Conservation (phyloP, 345 rosid genomes). For the Aethionema arabicum region DNA sequence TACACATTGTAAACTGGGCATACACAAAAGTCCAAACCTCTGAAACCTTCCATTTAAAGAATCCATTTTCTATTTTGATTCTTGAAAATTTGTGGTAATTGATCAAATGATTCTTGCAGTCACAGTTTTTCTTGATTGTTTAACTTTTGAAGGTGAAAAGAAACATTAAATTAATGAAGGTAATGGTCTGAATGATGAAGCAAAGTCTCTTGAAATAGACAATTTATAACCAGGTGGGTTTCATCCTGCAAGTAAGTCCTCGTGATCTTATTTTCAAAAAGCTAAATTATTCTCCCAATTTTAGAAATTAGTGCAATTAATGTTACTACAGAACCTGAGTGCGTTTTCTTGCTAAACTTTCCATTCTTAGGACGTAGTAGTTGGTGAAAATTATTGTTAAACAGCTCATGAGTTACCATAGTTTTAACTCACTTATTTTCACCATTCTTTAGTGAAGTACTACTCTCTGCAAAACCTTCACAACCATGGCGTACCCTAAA, state of each 20-base stretch:
- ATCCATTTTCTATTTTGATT: too few relatives aligned
- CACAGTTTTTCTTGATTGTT: too few relatives aligned
- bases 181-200: too few relatives aligned
- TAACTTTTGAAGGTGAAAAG: too few relatives aligned
- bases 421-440: conserved; percentile 3
- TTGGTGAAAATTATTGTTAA: conserved; percentile 23
- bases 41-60: too few relatives aligned
- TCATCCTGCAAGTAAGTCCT: conserved; percentile 8
- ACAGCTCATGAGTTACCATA: conserved; percentile 21
- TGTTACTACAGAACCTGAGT: conserved; percentile 22
- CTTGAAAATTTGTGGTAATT: too few relatives aligned
- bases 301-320: conserved; percentile 23
- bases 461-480: conserved; percentile 21
- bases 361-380: conserved; percentile 23
- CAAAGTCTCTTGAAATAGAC: not conserved
- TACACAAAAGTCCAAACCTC: too few relatives aligned
- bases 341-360: conserved; percentile 12
- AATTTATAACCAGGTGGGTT: not conserved
- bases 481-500: conserved; percentile 7
- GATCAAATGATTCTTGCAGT: too few relatives aligned
- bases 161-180: too few relatives aligned
- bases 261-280: conserved; percentile 10
- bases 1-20: conserved; percentile 12
- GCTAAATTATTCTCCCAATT: conserved; percentile 16
- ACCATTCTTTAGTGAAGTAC: conserved; percentile 12